phyloP scores from a whole-genome alignment of 108 stramenopile species.

The Ochromonas danica region DNA sequence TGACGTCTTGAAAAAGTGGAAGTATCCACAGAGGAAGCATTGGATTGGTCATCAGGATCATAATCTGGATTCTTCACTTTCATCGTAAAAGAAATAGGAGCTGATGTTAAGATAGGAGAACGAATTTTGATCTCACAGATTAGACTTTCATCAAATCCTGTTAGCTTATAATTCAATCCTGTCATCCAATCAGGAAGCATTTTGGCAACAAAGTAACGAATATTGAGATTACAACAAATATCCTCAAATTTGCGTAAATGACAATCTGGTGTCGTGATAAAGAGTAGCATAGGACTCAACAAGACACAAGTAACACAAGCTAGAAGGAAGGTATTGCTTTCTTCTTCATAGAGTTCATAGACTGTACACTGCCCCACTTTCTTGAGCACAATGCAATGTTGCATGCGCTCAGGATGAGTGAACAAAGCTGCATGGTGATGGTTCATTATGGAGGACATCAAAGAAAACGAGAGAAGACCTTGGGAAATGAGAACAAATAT shows the following conservation, averaged over 20 bases:
- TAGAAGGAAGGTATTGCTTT: not conserved
- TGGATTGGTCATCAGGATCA: not conserved
- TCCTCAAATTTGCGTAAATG: not conserved
- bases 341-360: not conserved
- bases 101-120: not conserved
- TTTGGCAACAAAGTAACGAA: not conserved
- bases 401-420: not conserved
- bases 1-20: no score
- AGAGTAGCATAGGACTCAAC: not conserved
- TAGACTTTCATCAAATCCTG: not conserved
- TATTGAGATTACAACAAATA: not conserved
- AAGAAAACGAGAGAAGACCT: no score
- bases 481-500: no score
- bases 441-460: no score
- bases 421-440: not conserved
- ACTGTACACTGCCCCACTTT: not conserved
- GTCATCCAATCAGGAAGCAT: constrained; percentile 1
- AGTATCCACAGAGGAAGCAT: not conserved
- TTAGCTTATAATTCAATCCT: not conserved
- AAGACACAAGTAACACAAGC: not conserved
- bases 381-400: not conserved
- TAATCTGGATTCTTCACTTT: not conserved
- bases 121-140: not conserved
- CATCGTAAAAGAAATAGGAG: not conserved
- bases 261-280: not conserved